Evolutionary conservation across 345 rosid genomes (phyloP), one percentile per base, ranked within the genome.

Genomic region (Moringa oleifera): DNA sequence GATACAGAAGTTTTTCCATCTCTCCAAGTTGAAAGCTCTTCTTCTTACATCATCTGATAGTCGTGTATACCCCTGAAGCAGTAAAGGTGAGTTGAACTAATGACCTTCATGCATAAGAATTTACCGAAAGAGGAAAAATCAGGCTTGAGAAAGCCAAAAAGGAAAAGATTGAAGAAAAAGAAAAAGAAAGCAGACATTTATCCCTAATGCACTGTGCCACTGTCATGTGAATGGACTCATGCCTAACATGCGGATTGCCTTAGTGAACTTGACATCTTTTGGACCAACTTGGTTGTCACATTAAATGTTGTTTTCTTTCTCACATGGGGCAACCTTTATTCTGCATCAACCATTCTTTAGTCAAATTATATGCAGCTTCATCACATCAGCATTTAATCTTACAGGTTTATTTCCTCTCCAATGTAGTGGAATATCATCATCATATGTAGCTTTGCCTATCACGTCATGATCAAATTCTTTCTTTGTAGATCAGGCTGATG

Each of bases 1-100:
- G 12, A 55, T 20, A 75, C 96, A 94, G 23, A 84, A 73, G 63
- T 70, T 68, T 60, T 73, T 82, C 68, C 78, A 45, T 53, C 88
- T 80, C 57, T 86, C 87, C 22, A 25, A 55, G 73, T 94, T 68
- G 73, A 90, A 94, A 19, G 80, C 75, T 28, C 55, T 67, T 67
- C 99, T 86, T 72, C 66, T 83, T n/a, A 62, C 72, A 55, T 55
- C 68, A 55, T 94, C 86, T 0, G 91, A 77, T 1, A 88, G 88
- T 76, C 88, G 82, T 16, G 82, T 41, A 73, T 85, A 85, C 9
- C 91, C 99, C 99, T 94, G 83, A 75, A n/a, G n/a, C n/a, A n/a
- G n/a, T n/a, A n/a, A n/a, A n/a, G n/a, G n/a, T n/a, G n/a, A n/a
- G n/a, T n/a, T n/a, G n/a, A n/a, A n/a, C n/a, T n/a, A n/a, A n/a